A percentile compares a stretch with the other conserved stretches of the same genome.
Conservation (phyloP, 1,284 basidiomycete genomes). For the Sphaerobolus stellatus region DNA sequence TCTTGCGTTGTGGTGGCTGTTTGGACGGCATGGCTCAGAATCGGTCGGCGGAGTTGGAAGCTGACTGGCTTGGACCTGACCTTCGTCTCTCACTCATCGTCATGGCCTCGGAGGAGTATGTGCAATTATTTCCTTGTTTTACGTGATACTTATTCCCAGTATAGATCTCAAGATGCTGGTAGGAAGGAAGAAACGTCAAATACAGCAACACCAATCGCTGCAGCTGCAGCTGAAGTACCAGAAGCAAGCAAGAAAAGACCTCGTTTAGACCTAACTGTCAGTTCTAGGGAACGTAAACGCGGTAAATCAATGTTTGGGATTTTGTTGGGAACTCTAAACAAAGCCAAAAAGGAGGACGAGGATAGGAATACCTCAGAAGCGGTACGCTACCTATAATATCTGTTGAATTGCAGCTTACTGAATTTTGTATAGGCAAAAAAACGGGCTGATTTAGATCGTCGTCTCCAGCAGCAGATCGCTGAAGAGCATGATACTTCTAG, state of each 20-base stretch:
- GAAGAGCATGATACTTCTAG: conserved; percentile 81
- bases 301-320: conserved; percentile 83
- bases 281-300: conserved; percentile 62
- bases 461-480: conserved; percentile 74
- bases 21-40: neutral
- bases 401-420: conserved; percentile 1
- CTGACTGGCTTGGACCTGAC: neutral
- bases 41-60: conserved; percentile 13
- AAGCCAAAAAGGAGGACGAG: conserved; percentile 79
- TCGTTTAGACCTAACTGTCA: conserved; percentile 60
- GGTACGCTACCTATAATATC: no score
- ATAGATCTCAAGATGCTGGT: neutral
- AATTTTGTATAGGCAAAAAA: conserved; percentile 64
- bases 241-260: conserved; percentile 57
- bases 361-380: conserved; percentile 76
- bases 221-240: conserved; percentile 7
- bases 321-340: conserved; percentile 74
- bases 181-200: neutral
- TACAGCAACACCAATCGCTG: conserved; percentile 1
- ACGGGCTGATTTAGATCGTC: conserved; percentile 72
- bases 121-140: neutral
- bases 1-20: conserved; percentile 7
- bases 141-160: neutral
- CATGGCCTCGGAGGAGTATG: neutral
- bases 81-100: neutral